These are phyloP conservation scores for Pugionium dolabratum DNA, from an alignment of 345 rosid genomes.

Conservation along the genomic window DNA sequence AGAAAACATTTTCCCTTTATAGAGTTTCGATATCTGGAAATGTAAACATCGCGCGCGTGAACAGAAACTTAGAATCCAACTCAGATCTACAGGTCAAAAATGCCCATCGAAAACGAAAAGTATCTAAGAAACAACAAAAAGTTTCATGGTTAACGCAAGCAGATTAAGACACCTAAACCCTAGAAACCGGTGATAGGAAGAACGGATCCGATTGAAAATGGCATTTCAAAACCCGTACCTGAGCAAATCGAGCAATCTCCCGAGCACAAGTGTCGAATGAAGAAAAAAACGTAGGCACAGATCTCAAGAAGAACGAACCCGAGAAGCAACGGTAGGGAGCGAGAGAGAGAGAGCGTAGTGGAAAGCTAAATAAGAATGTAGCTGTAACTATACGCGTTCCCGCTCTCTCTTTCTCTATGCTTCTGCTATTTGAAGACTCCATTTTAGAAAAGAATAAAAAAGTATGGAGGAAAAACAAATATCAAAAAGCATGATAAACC, in stretches of 20 bases:
- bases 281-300: conserved; percentile 31
- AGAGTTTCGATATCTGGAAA: conserved; percentile 10
- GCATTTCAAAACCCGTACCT: conserved; percentile 47
- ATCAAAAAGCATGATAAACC: not conserved
- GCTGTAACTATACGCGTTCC: conserved; percentile 44
- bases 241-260: conserved; percentile 22
- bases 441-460: too few species aligned
- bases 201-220: conserved; percentile 11
- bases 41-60: conserved; percentile 5
- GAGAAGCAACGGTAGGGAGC: not conserved
- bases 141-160: not conserved
- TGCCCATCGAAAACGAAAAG: not conserved
- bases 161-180: conserved; percentile 16
- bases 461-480: not conserved
- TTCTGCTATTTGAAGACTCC: conserved; percentile 42
- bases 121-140: not conserved
- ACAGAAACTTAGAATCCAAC: not conserved
- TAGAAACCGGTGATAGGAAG: conserved; percentile 18
- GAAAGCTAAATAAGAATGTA: conserved; percentile 22
- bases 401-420: conserved; percentile 41
- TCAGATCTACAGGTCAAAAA: conserved; percentile 35
- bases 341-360: conserved; percentile 28
- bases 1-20: not conserved
- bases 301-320: conserved; percentile 38
- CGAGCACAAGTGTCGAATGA: conserved; percentile 12